Evolutionary conservation across 2,329 filamentous ascomycete genomes (phyloP), one percentile per base, ranked within the genome.

Genomic region (Xylariales sp.): DNA sequence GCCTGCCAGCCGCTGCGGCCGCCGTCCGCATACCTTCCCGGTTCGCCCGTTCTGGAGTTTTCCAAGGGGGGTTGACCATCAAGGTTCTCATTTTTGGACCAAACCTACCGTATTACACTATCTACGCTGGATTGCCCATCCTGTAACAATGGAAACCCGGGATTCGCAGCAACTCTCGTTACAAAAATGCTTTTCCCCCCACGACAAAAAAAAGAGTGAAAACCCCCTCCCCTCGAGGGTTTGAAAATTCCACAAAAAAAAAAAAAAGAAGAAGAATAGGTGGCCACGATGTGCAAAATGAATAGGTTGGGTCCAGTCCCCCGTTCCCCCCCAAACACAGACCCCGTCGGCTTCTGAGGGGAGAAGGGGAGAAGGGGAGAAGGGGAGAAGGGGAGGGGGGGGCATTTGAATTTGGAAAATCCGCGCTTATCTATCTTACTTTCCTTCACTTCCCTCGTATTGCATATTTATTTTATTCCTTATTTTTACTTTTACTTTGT

Each of bases 341-440:
- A 39, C 36, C 49, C 48, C 36, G 39, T 57, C 23, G 23, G 23
- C 23, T 23, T 23, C 23, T 23, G 23, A 23, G 23, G 23, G 23
- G 23, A 23, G 23, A 23, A 23, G 23, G 23, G 23, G 23, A 23
- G 23, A 23, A 23, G 23, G 23, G 23, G 23, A 23, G 23, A 23
- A 23, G 23, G 23, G 23, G 23, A 23, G 23, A 23, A 23, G 23
- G 23, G 23, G 23, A 23, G 23, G 23, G 23, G 23, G 45, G 3
- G n/a, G 50, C 50, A 12, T 45, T 57, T 56, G 12, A 39, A 41
- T 36, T 41, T 52, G 43, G 43, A 64, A 64, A 46, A 12, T 46
- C 28, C 28, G 43, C 36, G 45, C 57, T 61, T 65, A 65, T 65
- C 57, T 61, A 23, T 23, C 23, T 23, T 23, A 23, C 23, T 14